phyloP scores from a whole-genome alignment of 768 basidiomycete genomes.

The Boletus pseudo-olivaceus region DNA sequence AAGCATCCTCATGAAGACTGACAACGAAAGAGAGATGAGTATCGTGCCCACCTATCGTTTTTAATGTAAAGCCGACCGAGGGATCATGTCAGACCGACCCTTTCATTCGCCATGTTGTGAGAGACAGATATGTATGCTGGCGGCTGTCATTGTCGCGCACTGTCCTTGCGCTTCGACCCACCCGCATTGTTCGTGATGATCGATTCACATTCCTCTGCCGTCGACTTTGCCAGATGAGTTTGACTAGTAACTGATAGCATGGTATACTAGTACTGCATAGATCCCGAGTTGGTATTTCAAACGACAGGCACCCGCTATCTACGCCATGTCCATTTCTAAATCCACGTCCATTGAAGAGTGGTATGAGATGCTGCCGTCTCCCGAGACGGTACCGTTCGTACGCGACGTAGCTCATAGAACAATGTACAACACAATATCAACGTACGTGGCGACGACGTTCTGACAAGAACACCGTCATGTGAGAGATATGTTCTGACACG shows the following conservation, averaged over 20 bases:
- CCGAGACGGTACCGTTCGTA: conserved; percentile 37
- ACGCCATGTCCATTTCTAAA: conserved; percentile 52
- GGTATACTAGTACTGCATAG: background rate
- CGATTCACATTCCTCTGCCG: background rate
- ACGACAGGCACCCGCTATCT: conserved; percentile 35
- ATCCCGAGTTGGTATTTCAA: background rate
- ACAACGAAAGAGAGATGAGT: background rate
- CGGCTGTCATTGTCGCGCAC: too few species aligned
- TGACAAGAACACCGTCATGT: conserved; percentile 9
- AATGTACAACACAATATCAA: conserved; percentile 47
- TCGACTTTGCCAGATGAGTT: background rate
- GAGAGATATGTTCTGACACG: background rate
- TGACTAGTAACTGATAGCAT: background rate
- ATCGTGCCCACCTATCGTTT: background rate
- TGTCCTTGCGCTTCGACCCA: background rate
- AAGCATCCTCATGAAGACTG: background rate
- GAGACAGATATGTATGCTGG: too few species aligned
- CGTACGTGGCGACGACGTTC: conserved; percentile 56
- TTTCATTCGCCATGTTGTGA: background rate
- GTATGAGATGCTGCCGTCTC: conserved; percentile 38
- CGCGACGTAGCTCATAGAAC: conserved; percentile 40
- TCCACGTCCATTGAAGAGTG: conserved; percentile 43
- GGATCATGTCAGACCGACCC: background rate
- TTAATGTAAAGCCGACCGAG: background rate
- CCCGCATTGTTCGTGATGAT: background rate